Evolutionary conservation across 345 rosid species (phyloP), one percentile per base, ranked within the genome.

Genomic region (Isatis tinctoria): DNA sequence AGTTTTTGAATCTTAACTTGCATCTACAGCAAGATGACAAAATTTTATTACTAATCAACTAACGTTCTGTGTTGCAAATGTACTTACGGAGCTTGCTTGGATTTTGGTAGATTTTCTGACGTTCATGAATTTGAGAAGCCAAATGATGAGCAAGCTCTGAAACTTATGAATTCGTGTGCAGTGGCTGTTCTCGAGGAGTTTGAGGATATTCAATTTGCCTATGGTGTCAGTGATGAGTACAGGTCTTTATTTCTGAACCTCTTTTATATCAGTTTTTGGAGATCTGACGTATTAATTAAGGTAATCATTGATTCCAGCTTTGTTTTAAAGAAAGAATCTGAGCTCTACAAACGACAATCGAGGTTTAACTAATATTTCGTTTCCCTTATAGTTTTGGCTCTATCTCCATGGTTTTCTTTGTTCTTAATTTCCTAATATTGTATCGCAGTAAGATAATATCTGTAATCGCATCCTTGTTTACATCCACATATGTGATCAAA

Each of bases 211-310:
- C 62, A 74, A 28, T 91, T 93, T 73, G 80, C 95, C 27, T 94
- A 89, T 77, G 96, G 98, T 51, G 94, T 86, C 47, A 94, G 98
- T 72, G 98, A 94, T 75, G 97, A 91, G 85, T 94, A 94, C 80
- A 94, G 96, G 97, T 89, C 67, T 10, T 14, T 0, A 16, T 76
- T 37, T 70, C 33, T 36, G 43, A 49, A 12, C 52, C 35, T 65
- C 60, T 37, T 71, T 24, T 41, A 18, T 48, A 41, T 64, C 59
- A 53, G 11, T 12, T 52, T 36, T 22, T 69, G n/a, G 60, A 30
- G 22, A 63, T 57, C 7, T 40, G 32, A 14, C 57, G 20, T 52
- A 52, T 27, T 80, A 61, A 69, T 59, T 11, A 45, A 41, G 57
- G 74, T 45, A 60, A 60, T 69, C 45, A 16, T 66, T 8, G 32